These are phyloP conservation scores for Mortierella sp. DNA, from an alignment of 371 early-diverging fungal species.

Conservation along the genomic window DNA sequence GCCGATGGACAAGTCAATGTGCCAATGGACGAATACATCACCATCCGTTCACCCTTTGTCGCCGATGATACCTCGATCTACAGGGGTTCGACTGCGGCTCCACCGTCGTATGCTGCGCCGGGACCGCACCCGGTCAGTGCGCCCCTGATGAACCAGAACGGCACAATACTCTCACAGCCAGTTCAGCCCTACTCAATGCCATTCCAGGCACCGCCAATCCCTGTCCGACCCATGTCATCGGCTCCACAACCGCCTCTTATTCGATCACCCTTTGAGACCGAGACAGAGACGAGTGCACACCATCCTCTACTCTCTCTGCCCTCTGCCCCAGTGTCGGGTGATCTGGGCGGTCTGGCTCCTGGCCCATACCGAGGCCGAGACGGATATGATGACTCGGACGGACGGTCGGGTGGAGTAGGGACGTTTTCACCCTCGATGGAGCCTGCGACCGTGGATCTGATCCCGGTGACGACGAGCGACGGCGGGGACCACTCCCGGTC, in stretches of 20 bases:
- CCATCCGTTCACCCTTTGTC: neutral
- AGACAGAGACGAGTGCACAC: neutral
- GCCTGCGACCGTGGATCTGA: conserved; percentile 25
- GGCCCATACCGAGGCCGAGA: conserved; percentile 6
- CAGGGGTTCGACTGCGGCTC: neutral
- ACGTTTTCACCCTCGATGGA: conserved; percentile 15
- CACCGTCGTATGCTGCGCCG: neutral
- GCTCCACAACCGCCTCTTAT: conserved; percentile 1
- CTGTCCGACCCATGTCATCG: neutral
- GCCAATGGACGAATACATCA: conserved; percentile 1
- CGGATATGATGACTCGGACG: neutral
- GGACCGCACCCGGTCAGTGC: neutral
- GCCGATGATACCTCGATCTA: neutral
- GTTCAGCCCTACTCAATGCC: neutral
- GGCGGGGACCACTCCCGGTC: conserved; percentile 24
- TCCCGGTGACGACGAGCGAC: conserved; percentile 32
- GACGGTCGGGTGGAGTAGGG: neutral
- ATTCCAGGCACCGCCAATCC: neutral
- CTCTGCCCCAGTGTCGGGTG: neutral
- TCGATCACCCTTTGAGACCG: conserved; percentile 23
- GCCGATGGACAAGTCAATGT: neutral
- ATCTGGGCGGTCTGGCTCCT: neutral
- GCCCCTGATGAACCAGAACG: neutral
- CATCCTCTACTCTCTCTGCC: conserved; percentile 9
- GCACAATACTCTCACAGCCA: neutral